A percentile compares a stretch with the other conserved stretches of the same genome.
These are phyloP conservation scores for Phytophthora colocasiae DNA, from an alignment of 352 stramenopile species.

Conservation along the genomic window DNA sequence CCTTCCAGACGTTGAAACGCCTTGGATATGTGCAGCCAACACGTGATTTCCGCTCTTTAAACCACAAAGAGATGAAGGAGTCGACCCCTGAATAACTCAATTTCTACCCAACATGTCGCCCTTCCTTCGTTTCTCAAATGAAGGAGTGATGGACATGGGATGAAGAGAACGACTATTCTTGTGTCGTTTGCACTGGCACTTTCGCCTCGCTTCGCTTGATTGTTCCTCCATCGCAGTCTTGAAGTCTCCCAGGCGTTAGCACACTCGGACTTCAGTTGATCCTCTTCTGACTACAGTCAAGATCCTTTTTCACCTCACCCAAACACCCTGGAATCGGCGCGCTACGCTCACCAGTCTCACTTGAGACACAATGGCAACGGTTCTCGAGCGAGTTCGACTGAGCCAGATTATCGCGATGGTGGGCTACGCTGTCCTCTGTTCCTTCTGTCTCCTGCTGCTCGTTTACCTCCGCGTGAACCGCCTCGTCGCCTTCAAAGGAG, in stretches of 20 bases:
- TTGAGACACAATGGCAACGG: constrained; percentile 9
- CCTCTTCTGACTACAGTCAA: constrained; percentile 3
- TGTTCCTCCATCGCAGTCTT: constrained; percentile 20
- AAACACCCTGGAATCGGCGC: constrained; percentile 1
- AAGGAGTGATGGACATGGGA: constrained; percentile 18
- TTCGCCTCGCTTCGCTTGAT: not conserved
- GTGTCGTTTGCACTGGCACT: constrained; percentile 9
- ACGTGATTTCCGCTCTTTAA: not conserved
- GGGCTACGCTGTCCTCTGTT: constrained; percentile 46
- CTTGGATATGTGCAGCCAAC: constrained; percentile 7
- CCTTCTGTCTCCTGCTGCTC: constrained; percentile 45
- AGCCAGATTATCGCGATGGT: constrained; percentile 45
- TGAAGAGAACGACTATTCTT: constrained; percentile 29
- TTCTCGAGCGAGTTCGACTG: constrained; percentile 18
- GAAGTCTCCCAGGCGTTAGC: constrained; percentile 17
- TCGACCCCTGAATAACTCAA: constrained; percentile 5
- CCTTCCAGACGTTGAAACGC: constrained; percentile 20
- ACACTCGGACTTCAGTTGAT: constrained; percentile 8
- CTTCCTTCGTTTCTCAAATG: constrained; percentile 24
- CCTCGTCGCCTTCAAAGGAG: constrained; percentile 49
- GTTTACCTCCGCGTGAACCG: constrained; percentile 53
- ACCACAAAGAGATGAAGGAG: not conserved
- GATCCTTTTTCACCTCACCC: constrained; percentile 1
- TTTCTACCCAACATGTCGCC: constrained; percentile 17
- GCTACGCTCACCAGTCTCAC: not conserved